phyloP scores from a whole-genome alignment of 1,139 yeast genomes.

The Pneumocystis carinii region DNA sequence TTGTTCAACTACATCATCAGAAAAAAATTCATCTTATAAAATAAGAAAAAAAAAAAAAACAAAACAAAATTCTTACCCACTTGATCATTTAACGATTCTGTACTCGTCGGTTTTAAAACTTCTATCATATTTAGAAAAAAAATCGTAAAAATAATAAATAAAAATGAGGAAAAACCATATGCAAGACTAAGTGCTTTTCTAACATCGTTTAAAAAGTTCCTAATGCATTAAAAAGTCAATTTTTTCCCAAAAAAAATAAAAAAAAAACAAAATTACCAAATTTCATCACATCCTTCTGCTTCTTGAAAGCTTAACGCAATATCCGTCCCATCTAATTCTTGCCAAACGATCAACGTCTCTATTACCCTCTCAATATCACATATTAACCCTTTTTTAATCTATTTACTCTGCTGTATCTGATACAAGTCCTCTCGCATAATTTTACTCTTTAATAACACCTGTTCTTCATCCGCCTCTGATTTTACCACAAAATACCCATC shows the following conservation, averaged over 20 bases:
- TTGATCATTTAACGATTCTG: neutral
- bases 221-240: neutral
- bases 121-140: neutral
- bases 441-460: conserved; percentile 46
- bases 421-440: conserved; percentile 67
- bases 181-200: conserved; percentile 6
- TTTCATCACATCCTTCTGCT: conserved; percentile 68
- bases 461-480: conserved; percentile 49
- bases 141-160: no score
- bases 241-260: neutral
- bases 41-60: neutral
- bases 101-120: neutral
- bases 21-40: conserved; percentile 5
- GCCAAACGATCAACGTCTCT: conserved; percentile 89
- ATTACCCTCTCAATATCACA: neutral
- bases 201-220: conserved; percentile 8
- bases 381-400: neutral
- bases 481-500: conserved; percentile 55
- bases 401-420: conserved; percentile 59
- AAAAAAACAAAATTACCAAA: conserved; percentile 30
- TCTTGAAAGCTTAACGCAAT: conserved; percentile 88
- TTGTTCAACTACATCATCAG: conserved; percentile 7
- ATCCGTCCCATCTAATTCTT: conserved; percentile 62
- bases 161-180: neutral
- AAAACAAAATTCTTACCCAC: neutral